Conservation (phyloP, 2,329 filamentous ascomycete species). For the Colletotrichum paranaense region DNA sequence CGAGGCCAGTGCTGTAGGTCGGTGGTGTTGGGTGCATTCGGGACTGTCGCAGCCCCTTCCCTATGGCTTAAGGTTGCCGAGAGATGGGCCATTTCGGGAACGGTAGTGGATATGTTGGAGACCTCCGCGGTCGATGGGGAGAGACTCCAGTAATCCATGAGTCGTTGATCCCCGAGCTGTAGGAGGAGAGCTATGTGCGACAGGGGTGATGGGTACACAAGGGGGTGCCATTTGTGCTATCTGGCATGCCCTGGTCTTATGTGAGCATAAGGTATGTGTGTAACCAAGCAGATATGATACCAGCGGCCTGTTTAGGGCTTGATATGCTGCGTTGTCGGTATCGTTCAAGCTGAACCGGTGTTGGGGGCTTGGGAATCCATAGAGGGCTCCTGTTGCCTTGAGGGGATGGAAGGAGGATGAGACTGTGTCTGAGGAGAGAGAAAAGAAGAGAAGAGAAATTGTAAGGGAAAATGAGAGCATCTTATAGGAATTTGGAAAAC, state of each 20-base stretch:
- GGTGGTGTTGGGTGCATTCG: not conserved
- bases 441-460: not conserved
- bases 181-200: not conserved
- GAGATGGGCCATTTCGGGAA: not conserved
- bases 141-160: not conserved
- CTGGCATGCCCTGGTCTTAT: not conserved
- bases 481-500: not conserved
- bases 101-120: not conserved
- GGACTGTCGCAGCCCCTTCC: not conserved
- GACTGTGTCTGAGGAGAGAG: not conserved
- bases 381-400: too few species aligned
- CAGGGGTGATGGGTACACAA: not conserved
- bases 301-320: not conserved
- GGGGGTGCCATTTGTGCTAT: not conserved
- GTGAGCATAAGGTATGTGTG: not conserved
- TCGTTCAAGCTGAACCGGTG: not conserved
- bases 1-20: too few species aligned
- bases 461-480: not conserved
- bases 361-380: too few species aligned
- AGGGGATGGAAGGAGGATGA: not conserved
- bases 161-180: not conserved
- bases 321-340: not conserved
- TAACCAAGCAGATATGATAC: not conserved
- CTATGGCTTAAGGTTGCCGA: not conserved
- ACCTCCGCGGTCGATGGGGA: not conserved